phyloP scores from a whole-genome alignment of 2,329 filamentous ascomycete genomes.

The Fusarium camptoceras region DNA sequence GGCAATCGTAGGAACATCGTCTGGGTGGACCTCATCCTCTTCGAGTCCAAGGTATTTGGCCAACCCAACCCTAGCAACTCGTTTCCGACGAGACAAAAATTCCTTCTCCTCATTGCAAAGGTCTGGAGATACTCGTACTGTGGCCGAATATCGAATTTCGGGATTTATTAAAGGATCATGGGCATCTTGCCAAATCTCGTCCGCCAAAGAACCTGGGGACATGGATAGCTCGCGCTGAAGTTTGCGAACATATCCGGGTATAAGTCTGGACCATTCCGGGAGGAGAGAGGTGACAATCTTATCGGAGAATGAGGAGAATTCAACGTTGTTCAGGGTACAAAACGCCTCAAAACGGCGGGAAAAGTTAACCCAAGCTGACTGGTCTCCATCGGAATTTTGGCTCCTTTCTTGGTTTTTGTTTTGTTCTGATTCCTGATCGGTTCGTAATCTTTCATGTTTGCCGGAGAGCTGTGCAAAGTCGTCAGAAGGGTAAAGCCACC shows the following conservation, averaged over 20 bases:
- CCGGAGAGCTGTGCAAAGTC: constrained; percentile 55
- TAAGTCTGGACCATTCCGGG: constrained; percentile 82
- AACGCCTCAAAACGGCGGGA: constrained; percentile 63
- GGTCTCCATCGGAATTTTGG: constrained; percentile 41
- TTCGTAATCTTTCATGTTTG: constrained; percentile 19
- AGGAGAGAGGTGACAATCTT: constrained; percentile 77
- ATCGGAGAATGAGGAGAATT: constrained; percentile 67
- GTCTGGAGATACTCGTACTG: constrained; percentile 82
- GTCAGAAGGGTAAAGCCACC: constrained; percentile 59
- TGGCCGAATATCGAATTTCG: constrained; percentile 85
- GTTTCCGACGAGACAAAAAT: constrained; percentile 77
- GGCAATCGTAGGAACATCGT: constrained; percentile 92
- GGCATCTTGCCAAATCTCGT: constrained; percentile 94
- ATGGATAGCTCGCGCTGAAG: constrained; percentile 89
- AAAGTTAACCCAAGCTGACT: constrained; percentile 63
- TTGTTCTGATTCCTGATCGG: constrained; percentile 11
- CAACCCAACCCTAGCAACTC: constrained; percentile 76
- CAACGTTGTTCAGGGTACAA: constrained; percentile 64
- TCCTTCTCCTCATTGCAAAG: constrained; percentile 86
- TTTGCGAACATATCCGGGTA: constrained; percentile 83
- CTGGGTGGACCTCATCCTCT: constrained; percentile 85
- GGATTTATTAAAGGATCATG: constrained; percentile 86
- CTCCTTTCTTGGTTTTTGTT: constrained; percentile 33
- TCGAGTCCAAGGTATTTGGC: constrained; percentile 84
- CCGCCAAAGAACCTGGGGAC: constrained; percentile 86